Evolutionary conservation across 2,329 filamentous ascomycete species (phyloP), one percentile per base, ranked within the genome.

Genomic region (Alternaria triticina): DNA sequence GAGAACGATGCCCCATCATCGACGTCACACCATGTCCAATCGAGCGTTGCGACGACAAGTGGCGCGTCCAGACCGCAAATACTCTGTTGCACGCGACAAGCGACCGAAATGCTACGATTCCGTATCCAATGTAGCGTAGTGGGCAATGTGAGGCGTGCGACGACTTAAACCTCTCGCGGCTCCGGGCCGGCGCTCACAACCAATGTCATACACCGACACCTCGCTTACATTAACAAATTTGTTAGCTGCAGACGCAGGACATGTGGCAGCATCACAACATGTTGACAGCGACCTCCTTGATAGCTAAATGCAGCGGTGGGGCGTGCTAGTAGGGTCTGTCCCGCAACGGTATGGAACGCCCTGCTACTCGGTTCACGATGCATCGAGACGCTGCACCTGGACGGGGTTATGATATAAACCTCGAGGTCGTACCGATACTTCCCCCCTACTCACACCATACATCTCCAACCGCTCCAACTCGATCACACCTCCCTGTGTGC

Each of bases 191-290:
- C 30, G 50, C 45, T 40, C 30, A 64, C 56, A 67, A 63, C 77
- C 75, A 80, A 79, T 78, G 67, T 67, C 59, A 65, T 54, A 69
- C 64, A 61, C 61, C 64, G 47, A 54, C 55, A 45, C 62, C 70
- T 75, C 72, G 73, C 72, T 73, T 75, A 65, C 69, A 68, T 67
- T 62, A 61, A 71, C 62, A 59, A 56, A 66, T 67, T 70, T 58
- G 58, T 74, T 79, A 80, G 77, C 75, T 79, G 77, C 77, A 79
- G 72, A 70, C 63, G 71, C 67, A 77, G 73, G 75, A 78, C 77
- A 80, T 79, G 77, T 80, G 77, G 77, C 77, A 80, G 74, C 75
- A 72, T 70, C 69, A 76, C 71, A 70, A 66, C 66, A 64, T 70
- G 67, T 70, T 76, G 68, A 74, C 76, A 74, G 64, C 74, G 75